These are phyloP conservation scores for Venturiaceae sp. DNA, from an alignment of 2,329 filamentous ascomycete species.

Conservation along the genomic window DNA sequence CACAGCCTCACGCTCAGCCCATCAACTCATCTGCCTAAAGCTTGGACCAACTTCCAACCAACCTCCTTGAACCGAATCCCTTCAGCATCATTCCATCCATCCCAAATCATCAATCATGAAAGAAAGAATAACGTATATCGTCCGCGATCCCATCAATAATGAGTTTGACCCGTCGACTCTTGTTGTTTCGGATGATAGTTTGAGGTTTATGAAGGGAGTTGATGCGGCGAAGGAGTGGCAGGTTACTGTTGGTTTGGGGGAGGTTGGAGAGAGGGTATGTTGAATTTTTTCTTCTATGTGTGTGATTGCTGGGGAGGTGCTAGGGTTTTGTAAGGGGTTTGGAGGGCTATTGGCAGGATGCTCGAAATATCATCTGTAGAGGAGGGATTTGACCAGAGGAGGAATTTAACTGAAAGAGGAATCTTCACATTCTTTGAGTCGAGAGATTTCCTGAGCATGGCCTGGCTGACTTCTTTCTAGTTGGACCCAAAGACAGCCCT, in stretches of 20 bases:
- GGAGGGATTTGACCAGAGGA: too few relatives aligned
- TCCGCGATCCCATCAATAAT: conserved; percentile 48
- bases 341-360: too few relatives aligned
- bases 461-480: not conserved
- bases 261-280: conserved; percentile 58
- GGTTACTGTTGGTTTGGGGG: conserved; percentile 61
- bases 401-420: too few relatives aligned
- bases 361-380: too few relatives aligned
- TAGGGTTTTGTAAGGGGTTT: too few relatives aligned
- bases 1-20: too few relatives aligned
- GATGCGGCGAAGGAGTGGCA: conserved; percentile 68
- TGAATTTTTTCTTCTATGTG: too few relatives aligned
- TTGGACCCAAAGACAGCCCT: not conserved
- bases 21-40: too few relatives aligned
- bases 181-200: conserved; percentile 40
- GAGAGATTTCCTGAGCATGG: conserved; percentile 3
- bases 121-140: conserved; percentile 65
- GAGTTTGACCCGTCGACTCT: conserved; percentile 56
- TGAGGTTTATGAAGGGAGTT: conserved; percentile 31
- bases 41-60: too few relatives aligned
- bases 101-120: conserved; percentile 43
- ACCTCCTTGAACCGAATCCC: too few relatives aligned
- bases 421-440: too few relatives aligned
- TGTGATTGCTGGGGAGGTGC: too few relatives aligned
- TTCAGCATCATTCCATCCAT: not conserved